Conservation (phyloP, 805 yeast species). For the Lipomyces spencermartinsiae region DNA sequence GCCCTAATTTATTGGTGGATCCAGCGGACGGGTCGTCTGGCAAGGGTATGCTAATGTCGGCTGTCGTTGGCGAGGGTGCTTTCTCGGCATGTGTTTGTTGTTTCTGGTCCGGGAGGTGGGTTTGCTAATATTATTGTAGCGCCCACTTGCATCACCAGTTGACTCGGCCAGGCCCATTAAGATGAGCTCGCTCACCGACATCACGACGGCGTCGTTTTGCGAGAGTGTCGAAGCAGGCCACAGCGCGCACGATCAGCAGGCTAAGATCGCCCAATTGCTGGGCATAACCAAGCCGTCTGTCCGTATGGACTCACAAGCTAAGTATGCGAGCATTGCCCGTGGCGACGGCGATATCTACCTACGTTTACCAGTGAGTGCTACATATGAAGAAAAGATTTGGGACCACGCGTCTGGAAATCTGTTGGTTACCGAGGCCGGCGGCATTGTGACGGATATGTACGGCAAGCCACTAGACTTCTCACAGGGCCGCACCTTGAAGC, state of each 20-base stretch:
- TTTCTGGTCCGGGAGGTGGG: constrained; percentile 32
- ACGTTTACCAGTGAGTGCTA: constrained; percentile 77
- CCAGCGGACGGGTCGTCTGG: constrained; percentile 45
- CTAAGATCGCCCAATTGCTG: constrained; percentile 68
- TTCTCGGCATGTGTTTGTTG: constrained; percentile 54
- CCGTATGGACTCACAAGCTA: constrained; percentile 93
- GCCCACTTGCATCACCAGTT: constrained; percentile 38
- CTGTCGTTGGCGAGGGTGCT: constrained; percentile 72
- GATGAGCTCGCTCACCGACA: constrained; percentile 57
- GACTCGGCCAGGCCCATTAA: constrained; percentile 50
- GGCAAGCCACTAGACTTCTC: constrained; percentile 83
- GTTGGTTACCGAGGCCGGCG: constrained; percentile 88
- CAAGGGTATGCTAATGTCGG: constrained; percentile 78
- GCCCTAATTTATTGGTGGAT: constrained; percentile 82
- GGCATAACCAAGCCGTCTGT: constrained; percentile 65
- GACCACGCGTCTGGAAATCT: constrained; percentile 98
- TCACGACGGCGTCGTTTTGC: constrained; percentile 65
- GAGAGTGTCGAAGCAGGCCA: constrained; percentile 97
- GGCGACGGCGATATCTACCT: constrained; percentile 94
- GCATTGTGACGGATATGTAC: constrained; percentile 81
- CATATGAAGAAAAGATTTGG: constrained; percentile 94
- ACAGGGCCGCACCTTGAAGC: constrained; percentile 72
- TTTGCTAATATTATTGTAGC: constrained; percentile 9
- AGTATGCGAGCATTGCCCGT: constrained; percentile 86
- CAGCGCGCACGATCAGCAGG: constrained; percentile 87